phyloP scores from a whole-genome alignment of 345 rosid genomes.

The Eucalyptus regnans region DNA sequence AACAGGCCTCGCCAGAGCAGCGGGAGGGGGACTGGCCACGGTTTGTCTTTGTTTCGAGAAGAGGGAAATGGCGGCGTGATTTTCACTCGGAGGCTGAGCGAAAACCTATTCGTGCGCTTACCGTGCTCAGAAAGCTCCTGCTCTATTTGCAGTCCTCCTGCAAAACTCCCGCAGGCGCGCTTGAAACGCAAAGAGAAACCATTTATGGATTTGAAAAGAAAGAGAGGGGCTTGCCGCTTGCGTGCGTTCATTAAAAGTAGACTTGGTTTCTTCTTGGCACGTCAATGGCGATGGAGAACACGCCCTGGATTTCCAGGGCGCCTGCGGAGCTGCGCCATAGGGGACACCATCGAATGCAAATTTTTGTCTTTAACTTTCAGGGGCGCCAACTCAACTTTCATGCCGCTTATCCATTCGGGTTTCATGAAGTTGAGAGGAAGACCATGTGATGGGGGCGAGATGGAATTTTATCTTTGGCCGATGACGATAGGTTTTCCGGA shows the following conservation, averaged over 20 bases:
- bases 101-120: not conserved
- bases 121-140: not conserved
- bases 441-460: no score
- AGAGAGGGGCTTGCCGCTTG: not conserved
- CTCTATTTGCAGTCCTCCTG: not conserved
- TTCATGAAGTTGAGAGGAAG: no score
- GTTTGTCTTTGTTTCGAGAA: not conserved
- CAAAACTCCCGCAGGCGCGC: not conserved
- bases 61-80: not conserved
- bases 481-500: no score
- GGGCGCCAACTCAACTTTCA: no score
- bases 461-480: no score
- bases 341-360: no score
- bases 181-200: not conserved
- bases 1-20: not conserved
- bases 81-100: not conserved
- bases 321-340: no score
- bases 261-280: not conserved
- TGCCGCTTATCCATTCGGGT: no score
- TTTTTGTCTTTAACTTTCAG: no score
- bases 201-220: not conserved
- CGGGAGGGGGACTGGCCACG: not conserved
- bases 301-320: no score
- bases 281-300: no score
- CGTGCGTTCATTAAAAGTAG: not conserved